A percentile compares a stretch with the other conserved stretches of the same genome.
phyloP scores from a whole-genome alignment of 768 basidiomycete genomes.

The Dioszegia aurantiaca region DNA sequence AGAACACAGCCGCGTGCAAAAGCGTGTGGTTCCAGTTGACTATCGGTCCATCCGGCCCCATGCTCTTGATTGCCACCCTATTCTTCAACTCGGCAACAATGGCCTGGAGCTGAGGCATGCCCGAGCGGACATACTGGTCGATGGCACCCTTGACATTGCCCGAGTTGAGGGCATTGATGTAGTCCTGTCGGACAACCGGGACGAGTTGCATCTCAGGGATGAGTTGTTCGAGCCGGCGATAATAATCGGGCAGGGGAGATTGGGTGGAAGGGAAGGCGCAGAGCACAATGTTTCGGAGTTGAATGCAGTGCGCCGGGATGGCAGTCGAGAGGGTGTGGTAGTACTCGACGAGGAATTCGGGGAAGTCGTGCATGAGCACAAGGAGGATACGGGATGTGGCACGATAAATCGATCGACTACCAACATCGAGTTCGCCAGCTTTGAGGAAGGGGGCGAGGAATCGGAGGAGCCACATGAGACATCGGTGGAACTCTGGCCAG shows the following conservation, averaged over 20 bases:
- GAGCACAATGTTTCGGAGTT: conserved; percentile 92
- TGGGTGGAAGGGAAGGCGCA: conserved; percentile 74
- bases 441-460: conserved; percentile 90
- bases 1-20: conserved; percentile 92
- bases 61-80: conserved; percentile 62
- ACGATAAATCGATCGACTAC: conserved; percentile 82
- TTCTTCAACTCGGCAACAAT: conserved; percentile 73
- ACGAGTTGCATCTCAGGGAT: conserved; percentile 88
- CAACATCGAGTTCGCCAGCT: conserved; percentile 66
- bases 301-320: conserved; percentile 87
- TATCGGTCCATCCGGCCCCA: conserved; percentile 54
- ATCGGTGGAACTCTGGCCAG: conserved; percentile 94
- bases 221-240: conserved; percentile 54
- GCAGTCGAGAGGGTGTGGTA: conserved; percentile 93
- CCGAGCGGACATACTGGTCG: conserved; percentile 75
- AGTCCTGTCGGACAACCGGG: conserved; percentile 87
- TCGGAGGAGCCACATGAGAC: conserved; percentile 87
- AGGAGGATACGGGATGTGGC: conserved; percentile 85
- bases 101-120: conserved; percentile 55
- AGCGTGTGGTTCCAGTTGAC: conserved; percentile 76
- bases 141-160: conserved; percentile 74
- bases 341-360: conserved; percentile 94
- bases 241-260: conserved; percentile 63
- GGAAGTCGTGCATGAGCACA: conserved; percentile 96
- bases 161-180: conserved; percentile 73